Conservation (phyloP, 805 yeast genomes). For the Brettanomyces bruxellensis region DNA sequence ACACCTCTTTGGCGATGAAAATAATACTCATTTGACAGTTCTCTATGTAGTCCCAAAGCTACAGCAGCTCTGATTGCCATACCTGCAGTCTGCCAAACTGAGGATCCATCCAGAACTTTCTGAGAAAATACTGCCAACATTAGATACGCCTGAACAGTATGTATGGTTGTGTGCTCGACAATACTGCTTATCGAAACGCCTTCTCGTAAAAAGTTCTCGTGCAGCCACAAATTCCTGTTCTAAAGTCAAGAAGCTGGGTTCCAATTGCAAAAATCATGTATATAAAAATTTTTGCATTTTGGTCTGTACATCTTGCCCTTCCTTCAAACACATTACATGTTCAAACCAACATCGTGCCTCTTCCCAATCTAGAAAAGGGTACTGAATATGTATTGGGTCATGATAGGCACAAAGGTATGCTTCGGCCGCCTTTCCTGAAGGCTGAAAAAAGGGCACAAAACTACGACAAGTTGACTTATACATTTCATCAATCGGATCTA, state of each 20-base stretch:
- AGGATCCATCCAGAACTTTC: conserved; percentile 25
- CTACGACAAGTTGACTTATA: too few species aligned
- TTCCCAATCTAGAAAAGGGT: conserved; percentile 27
- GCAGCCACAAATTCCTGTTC: conserved; percentile 7
- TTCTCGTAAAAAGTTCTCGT: conserved; percentile 22
- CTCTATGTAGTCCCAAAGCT: conserved; percentile 24
- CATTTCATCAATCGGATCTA: not conserved
- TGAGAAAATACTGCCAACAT: conserved; percentile 24
- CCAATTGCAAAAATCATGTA: conserved; percentile 27
- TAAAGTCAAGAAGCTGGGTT: conserved; percentile 13
- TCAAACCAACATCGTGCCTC: conserved; percentile 13
- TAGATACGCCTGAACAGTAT: conserved; percentile 25
- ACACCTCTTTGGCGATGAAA: not conserved
- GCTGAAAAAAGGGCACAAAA: not conserved
- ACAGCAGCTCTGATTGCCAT: conserved; percentile 24
- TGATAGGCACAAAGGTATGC: conserved; percentile 16
- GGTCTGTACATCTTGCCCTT: not conserved
- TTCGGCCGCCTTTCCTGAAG: conserved; percentile 4
- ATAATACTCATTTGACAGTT: conserved; percentile 11
- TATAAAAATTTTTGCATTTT: conserved; percentile 13
- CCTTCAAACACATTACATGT: conserved; percentile 8
- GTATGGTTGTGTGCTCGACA: conserved; percentile 16
- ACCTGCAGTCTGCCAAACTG: conserved; percentile 25
- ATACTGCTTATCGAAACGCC: conserved; percentile 19
- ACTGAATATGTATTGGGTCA: conserved; percentile 25